Evolutionary conservation across 768 basidiomycete species (phyloP).

Genomic region (Rhodotorula sphaerocarpa): DNA sequence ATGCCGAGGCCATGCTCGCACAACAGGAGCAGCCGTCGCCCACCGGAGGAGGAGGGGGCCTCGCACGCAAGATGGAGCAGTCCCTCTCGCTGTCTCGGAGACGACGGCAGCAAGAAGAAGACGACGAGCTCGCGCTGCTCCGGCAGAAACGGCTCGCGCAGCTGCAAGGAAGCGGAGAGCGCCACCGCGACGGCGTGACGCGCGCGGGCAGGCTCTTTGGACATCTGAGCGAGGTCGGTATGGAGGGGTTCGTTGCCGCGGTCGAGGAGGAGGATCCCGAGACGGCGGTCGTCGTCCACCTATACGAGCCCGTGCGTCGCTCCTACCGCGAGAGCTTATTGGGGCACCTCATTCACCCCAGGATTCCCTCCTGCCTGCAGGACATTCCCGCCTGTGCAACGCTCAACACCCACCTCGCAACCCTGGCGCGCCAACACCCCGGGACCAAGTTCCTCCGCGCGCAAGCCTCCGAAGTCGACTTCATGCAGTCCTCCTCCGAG

Average conservation of each 20-base stretch:
- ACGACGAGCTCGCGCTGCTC: slow-evolving; percentile 26
- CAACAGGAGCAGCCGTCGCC: not conserved
- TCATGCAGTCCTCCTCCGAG: slow-evolving; percentile 23
- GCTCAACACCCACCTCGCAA: slow-evolving; percentile 37
- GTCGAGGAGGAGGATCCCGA: slow-evolving; percentile 36
- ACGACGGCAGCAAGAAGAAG: slow-evolving; percentile 4
- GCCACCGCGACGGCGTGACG: too few relatives aligned
- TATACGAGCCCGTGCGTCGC: slow-evolving; percentile 36
- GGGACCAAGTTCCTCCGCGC: slow-evolving; percentile 38
- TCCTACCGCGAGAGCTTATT: too few relatives aligned
- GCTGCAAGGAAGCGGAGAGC: slow-evolving; percentile 15
- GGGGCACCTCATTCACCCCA: too few relatives aligned
- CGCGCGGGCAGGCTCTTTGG: slow-evolving; percentile 27
- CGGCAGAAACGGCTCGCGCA: slow-evolving; percentile 22
- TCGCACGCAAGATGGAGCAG: slow-evolving; percentile 8
- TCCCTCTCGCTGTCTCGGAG: slow-evolving; percentile 23
- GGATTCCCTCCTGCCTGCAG: too few relatives aligned
- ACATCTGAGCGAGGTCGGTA: slow-evolving; percentile 37
- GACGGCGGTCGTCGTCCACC: slow-evolving; percentile 34
- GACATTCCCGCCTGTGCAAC: slow-evolving; percentile 28
- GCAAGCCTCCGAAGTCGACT: slow-evolving; percentile 35
- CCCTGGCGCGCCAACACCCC: slow-evolving; percentile 35
- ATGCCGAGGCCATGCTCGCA: slow-evolving; percentile 8
- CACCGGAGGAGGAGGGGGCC: not conserved
- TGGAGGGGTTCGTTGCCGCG: slow-evolving; percentile 33